Evolutionary conservation across 441 rosid genomes (phyloP).

Genomic region (Geranium incanum): DNA sequence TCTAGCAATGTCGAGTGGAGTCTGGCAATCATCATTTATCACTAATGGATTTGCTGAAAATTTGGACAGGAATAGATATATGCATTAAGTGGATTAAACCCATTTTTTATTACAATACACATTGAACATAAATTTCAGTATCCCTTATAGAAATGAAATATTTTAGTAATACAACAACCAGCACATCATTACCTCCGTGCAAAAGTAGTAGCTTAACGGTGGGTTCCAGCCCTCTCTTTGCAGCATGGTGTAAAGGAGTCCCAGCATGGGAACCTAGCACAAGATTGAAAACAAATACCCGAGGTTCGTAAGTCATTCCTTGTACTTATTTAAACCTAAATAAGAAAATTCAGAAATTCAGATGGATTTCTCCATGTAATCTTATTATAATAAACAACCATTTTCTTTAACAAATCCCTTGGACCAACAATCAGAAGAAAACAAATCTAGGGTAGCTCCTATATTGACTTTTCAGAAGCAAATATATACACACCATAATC

Average conservation of each 20-base stretch:
- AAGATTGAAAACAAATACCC: neutral
- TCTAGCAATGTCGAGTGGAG: constrained; percentile 84
- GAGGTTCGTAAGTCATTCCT: neutral
- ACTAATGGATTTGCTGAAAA: constrained; percentile 72
- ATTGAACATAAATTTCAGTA: neutral
- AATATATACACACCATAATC: neutral
- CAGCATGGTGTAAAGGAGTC: constrained; percentile 92
- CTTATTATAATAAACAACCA: neutral
- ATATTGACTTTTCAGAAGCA: neutral
- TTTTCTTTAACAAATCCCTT: neutral
- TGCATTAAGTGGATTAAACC: neutral
- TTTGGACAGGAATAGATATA: constrained; percentile 12
- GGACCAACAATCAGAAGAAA: neutral
- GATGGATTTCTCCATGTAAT: neutral
- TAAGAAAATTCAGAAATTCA: neutral
- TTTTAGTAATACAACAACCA: constrained; percentile 15
- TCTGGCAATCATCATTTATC: constrained; percentile 83
- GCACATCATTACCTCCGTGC: constrained; percentile 44
- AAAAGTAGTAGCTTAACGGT: constrained; percentile 74
- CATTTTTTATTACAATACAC: neutral
- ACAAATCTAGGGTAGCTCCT: neutral
- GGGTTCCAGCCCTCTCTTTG: constrained; percentile 72
- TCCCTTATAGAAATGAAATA: neutral
- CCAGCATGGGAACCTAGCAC: constrained; percentile 40
- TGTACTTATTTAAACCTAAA: neutral